phyloP scores from a whole-genome alignment of 257 asterid species.

The Phtheirospermum japonicum region DNA sequence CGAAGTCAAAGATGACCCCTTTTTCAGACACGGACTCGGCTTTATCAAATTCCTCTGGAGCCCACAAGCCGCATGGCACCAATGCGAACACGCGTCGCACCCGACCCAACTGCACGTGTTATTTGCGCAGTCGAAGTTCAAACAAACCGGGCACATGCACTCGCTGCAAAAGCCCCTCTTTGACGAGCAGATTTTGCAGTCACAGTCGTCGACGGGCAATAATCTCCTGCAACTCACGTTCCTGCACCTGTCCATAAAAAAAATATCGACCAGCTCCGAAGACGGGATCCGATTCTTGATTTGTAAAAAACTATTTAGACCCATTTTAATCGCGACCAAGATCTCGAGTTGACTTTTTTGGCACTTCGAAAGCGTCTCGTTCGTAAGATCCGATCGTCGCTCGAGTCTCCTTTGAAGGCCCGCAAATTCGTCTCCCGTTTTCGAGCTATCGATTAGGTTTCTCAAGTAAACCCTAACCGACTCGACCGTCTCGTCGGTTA shows the following conservation, averaged over 20 bases:
- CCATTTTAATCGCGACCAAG: slow-evolving; percentile 68
- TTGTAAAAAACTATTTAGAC: slow-evolving; percentile 55
- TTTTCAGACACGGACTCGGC: slow-evolving; percentile 67
- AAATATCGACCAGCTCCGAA: slow-evolving; percentile 68
- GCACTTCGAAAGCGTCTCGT: slow-evolving; percentile 71
- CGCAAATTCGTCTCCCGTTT: slow-evolving; percentile 52
- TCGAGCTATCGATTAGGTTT: slow-evolving; percentile 45
- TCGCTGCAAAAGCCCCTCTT: slow-evolving; percentile 86
- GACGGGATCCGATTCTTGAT: slow-evolving; percentile 41
- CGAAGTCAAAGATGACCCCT: slow-evolving; percentile 31
- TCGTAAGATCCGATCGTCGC: slow-evolving; percentile 72
- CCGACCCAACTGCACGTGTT: slow-evolving; percentile 98
- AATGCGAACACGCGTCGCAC: slow-evolving; percentile 80
- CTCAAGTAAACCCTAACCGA: slow-evolving; percentile 66
- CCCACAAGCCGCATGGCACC: slow-evolving; percentile 92
- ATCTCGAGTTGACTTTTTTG: slow-evolving; percentile 71
- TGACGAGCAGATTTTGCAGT: slow-evolving; percentile 76
- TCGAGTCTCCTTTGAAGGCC: slow-evolving; percentile 66
- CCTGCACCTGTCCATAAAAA: slow-evolving; percentile 74
- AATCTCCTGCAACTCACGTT: slow-evolving; percentile 64
- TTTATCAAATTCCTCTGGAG: slow-evolving; percentile 62
- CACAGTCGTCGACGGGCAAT: slow-evolving; percentile 81
- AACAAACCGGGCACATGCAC: slow-evolving; percentile 94
- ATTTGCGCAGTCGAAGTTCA: slow-evolving; percentile 75
- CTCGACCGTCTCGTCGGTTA: slow-evolving; percentile 61